phyloP scores from a whole-genome alignment of 2,329 filamentous ascomycete species.

The Exophiala calicioides region DNA sequence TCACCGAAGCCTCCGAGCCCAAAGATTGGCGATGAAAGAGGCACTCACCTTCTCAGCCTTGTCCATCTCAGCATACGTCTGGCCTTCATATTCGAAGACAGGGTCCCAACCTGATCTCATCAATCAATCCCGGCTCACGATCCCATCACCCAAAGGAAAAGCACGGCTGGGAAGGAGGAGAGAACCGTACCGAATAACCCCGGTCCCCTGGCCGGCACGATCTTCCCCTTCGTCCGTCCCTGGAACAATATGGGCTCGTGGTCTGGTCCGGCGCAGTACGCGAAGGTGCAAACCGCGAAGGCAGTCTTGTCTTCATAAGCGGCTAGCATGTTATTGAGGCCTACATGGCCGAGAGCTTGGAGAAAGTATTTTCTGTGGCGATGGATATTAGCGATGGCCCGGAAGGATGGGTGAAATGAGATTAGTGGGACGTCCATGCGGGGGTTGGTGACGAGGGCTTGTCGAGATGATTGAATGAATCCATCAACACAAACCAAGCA shows the following conservation, averaged over 20 bases:
- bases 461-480: too few relatives aligned
- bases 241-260: constrained; percentile 86
- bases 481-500: too few relatives aligned
- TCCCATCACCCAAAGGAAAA: not conserved
- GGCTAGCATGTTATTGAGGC: constrained; percentile 85
- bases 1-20: too few relatives aligned
- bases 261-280: constrained; percentile 82
- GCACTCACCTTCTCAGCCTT: constrained; percentile 76
- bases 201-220: constrained; percentile 81
- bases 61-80: constrained; percentile 96
- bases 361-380: constrained; percentile 98
- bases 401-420: not conserved
- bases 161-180: not conserved
- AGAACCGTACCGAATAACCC: constrained; percentile 74
- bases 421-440: not conserved
- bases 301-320: constrained; percentile 89
- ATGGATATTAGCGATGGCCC: too few relatives aligned
- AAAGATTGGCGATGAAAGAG: too few relatives aligned
- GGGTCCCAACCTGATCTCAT: constrained; percentile 79
- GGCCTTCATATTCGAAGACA: constrained; percentile 88
- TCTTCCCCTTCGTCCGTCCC: constrained; percentile 80
- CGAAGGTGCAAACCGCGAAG: constrained; percentile 94
- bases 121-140: not conserved
- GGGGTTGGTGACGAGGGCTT: not conserved
- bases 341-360: constrained; percentile 74